These are phyloP conservation scores for Acacia melanoxylon DNA, from an alignment of 306 rosid species.

Conservation along the genomic window DNA sequence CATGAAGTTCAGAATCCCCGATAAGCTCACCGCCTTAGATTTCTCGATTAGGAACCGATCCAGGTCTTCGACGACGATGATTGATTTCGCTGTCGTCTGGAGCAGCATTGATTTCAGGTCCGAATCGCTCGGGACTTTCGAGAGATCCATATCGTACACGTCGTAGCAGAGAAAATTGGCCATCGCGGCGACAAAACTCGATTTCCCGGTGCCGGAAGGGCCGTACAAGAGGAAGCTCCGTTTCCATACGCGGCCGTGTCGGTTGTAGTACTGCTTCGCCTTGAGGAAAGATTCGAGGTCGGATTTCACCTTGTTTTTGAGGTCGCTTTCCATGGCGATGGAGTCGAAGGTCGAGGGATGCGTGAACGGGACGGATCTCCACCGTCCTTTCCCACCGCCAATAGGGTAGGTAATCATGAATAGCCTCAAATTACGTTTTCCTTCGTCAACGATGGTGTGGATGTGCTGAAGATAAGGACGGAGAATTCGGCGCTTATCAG, in stretches of 20 bases:
- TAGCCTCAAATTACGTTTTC: conserved; percentile 54
- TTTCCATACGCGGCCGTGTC: conserved; percentile 81
- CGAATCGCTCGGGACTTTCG: conserved; percentile 47
- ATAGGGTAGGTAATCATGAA: conserved; percentile 38
- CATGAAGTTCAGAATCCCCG: conserved; percentile 74
- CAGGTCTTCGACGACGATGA: conserved; percentile 69
- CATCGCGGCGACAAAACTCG: conserved; percentile 92
- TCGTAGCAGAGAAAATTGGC: conserved; percentile 77
- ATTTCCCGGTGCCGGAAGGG: conserved; percentile 87
- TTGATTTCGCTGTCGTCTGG: conserved; percentile 64
- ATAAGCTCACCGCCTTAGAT: conserved; percentile 44
- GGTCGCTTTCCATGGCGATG: conserved; percentile 71
- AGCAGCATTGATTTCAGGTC: conserved; percentile 59
- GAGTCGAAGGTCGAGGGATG: conserved; percentile 87
- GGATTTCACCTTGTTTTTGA: conserved; percentile 61
- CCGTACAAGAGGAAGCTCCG: conserved; percentile 84
- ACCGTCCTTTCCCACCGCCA: conserved; percentile 24
- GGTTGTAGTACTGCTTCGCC: conserved; percentile 67
- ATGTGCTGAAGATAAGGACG: conserved; percentile 83
- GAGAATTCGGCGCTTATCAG: conserved; percentile 70
- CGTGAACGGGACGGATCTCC: conserved; percentile 67
- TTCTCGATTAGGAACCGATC: conserved; percentile 63
- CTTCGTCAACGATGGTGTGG: conserved; percentile 63
- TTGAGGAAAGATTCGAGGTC: conserved; percentile 79
- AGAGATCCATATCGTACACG: conserved; percentile 68